phyloP scores from a whole-genome alignment of 163 green algal genomes.

The Chlorella variabilis region DNA sequence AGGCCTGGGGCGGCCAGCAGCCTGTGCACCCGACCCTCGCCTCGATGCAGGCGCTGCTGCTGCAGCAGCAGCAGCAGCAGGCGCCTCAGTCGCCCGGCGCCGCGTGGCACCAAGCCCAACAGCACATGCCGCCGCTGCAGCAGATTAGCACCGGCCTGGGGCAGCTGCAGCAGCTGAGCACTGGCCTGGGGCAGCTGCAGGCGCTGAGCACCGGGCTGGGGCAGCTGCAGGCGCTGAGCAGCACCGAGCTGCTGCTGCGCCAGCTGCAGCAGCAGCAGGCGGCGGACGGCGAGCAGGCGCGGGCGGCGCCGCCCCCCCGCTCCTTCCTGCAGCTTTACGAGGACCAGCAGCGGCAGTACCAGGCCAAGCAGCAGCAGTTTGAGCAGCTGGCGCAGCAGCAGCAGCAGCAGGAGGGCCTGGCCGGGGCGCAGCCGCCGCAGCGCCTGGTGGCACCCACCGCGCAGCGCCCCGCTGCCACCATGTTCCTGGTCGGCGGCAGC shows the following conservation, averaged over 20 bases:
- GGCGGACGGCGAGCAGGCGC: not conserved
- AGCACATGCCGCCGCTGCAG: too few relatives aligned
- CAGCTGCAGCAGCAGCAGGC: constrained; percentile 1
- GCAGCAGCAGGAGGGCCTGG: not conserved
- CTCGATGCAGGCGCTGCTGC: not conserved
- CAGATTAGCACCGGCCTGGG: too few relatives aligned
- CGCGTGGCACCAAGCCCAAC: too few relatives aligned
- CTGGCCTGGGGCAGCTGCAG: not conserved
- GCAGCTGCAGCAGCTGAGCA: too few relatives aligned
- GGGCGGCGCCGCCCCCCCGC: not conserved
- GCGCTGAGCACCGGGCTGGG: not conserved
- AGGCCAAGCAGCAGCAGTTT: not conserved
- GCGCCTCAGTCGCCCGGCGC: too few relatives aligned
- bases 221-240: not conserved
- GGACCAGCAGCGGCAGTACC: constrained; percentile 11
- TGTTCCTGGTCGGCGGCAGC: too few relatives aligned
- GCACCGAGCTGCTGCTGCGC: not conserved
- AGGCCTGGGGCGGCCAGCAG: not conserved
- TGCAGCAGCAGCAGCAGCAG: not conserved
- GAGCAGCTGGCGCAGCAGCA: not conserved
- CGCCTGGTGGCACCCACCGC: too few relatives aligned
- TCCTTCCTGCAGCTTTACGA: not conserved
- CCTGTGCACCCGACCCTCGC: not conserved
- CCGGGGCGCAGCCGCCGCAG: not conserved
- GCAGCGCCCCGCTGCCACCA: too few relatives aligned